phyloP scores from a whole-genome alignment of 2,329 filamentous ascomycete genomes.

The Neonectria hederae region DNA sequence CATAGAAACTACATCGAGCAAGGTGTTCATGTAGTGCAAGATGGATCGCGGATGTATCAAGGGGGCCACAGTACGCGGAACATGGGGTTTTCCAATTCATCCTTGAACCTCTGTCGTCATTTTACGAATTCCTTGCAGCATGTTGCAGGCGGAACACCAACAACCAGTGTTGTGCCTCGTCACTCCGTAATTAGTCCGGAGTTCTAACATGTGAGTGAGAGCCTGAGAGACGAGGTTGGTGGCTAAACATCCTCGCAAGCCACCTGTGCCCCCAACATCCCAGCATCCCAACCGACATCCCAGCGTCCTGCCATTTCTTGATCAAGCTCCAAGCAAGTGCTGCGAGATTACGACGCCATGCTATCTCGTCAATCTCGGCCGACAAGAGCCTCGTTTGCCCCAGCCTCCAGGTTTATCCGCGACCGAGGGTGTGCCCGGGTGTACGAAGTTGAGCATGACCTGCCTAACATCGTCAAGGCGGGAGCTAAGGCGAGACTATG shows the following conservation, averaged over 20 bases:
- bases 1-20: slow-evolving; percentile 8
- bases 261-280: background rate
- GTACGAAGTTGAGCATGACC: slow-evolving; percentile 7
- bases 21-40: slow-evolving; percentile 20
- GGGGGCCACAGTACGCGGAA: background rate
- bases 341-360: slow-evolving; percentile 8
- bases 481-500: slow-evolving; percentile 23
- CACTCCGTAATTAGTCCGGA: background rate
- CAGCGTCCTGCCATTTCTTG: slow-evolving; percentile 11
- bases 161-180: background rate
- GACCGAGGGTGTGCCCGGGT: slow-evolving; percentile 7
- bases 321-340: slow-evolving; percentile 2
- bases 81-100: slow-evolving; percentile 6
- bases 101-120: slow-evolving; percentile 5
- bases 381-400: slow-evolving; percentile 4
- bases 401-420: slow-evolving; percentile 22
- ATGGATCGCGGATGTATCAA: slow-evolving; percentile 17
- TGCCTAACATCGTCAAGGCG: slow-evolving; percentile 22
- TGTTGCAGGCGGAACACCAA: background rate
- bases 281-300: slow-evolving; percentile 11
- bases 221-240: slow-evolving; percentile 9
- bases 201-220: background rate
- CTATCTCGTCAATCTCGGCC: slow-evolving; percentile 16
- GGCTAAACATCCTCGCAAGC: slow-evolving; percentile 8
- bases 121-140: background rate